Base-by-base conservation (phyloP, 441 rosid genomes). In the Dalechampia spathulata region DNA sequence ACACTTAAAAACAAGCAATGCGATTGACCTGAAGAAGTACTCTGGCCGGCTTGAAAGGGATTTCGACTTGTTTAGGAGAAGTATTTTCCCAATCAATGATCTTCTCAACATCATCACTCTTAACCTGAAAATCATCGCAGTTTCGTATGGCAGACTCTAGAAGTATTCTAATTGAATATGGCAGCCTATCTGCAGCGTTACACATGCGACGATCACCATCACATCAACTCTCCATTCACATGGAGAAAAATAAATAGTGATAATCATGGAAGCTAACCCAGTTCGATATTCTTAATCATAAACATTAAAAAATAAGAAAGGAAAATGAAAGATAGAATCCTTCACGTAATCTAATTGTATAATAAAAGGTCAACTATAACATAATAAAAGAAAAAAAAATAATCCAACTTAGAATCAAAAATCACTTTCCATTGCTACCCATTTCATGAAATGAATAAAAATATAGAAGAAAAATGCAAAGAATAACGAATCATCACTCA, bases 41-140 rank as follows among this genome's bases (percentile, higher is more conserved):
- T 70, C 99, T 92, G 59, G 96, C 99, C 15, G 96, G 97, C 78
- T 93, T 93, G 73, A 93, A 93, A 11, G 99, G 99, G 58, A 93
- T 93, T 76, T 93, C 99, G 36, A 93, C 99, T 75, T 78, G 96
- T 72, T 90, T 90, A 19, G 97, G 91, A 62, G 91, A 69, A 26
- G 86, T 67, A 17, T 83, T 93, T 72, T 85, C 91, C 99, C 97
- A 93, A 61, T 93, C 95, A 48, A 92, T 79, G 30, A 92, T 92
- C 78, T 92, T 92, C 88, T 89, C 96, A 51, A 92, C 90, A 77
- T 93, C 97, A 25, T 74, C 83, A 73, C 85, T 83, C 40, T 81
- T 90, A 20, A 93, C 99, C 82, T 90, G 99, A 70, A 85, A 93
- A 80, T 93, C 82, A 71, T 93, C 97, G 46, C 97, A 93, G 60